Conservation (phyloP, 768 basidiomycete species). For the Lactarius vividus region DNA sequence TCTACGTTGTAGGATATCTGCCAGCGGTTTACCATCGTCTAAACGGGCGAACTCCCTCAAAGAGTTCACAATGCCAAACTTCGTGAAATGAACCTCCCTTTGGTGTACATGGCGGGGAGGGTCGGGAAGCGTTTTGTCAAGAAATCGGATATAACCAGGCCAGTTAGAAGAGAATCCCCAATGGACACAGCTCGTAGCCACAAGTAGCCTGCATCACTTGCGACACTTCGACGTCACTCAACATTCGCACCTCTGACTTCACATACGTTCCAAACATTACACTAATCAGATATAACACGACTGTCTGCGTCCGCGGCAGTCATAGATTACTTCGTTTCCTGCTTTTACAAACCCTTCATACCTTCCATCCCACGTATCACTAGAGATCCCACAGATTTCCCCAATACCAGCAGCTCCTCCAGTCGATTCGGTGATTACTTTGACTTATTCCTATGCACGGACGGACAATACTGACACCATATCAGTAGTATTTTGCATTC, state of each 20-base stretch:
- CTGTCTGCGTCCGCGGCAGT: too few species aligned
- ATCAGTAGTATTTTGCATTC: constrained; percentile 52
- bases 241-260: too few species aligned
- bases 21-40: background rate
- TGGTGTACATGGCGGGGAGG: too few species aligned
- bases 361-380: too few species aligned
- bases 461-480: background rate
- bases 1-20: constrained; percentile 1
- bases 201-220: too few species aligned
- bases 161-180: background rate
- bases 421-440: constrained; percentile 47
- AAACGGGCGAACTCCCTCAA: background rate
- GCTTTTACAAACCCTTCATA: too few species aligned
- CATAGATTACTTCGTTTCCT: too few species aligned
- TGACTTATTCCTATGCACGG: background rate
- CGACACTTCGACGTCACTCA: too few species aligned
- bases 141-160: background rate
- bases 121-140: background rate
- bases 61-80: background rate
- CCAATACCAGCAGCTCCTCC: constrained; percentile 44
- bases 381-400: too few species aligned
- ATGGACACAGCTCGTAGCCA: background rate
- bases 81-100: background rate
- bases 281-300: too few species aligned
- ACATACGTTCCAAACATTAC: too few species aligned